Base-by-base conservation (phyloP, 164 flowering plant genomes). In the Sedum album region DNA sequence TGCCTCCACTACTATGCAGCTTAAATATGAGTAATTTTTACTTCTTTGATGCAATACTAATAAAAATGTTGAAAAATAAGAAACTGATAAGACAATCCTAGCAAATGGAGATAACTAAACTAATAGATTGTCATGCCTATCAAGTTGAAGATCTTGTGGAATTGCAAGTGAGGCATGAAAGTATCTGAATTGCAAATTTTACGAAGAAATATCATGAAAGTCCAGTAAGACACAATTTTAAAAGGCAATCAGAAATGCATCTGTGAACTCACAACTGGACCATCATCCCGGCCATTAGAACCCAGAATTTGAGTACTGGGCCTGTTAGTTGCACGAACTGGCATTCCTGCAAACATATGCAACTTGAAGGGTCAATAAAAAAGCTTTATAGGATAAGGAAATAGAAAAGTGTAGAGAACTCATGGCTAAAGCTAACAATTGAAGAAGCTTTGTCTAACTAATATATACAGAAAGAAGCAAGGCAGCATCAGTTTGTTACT, bases 251-350 rank as follows among this genome's bases (percentile, higher is more conserved):
- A 55, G 17, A 55, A 26, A 10, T 10, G 61, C 26, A 5, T n/a
- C 26, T 3, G 57, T 35, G 31, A 48, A 82, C 96, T 87, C 79
- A 95, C 99, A 68, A 82, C 70, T 71, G 96, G 14, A 41, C 46
- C 46, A 41, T 95, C 99, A 84, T 95, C 99, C 75, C 99, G 99
- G 51, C 99, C 97, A 84, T 89, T 90, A 69, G 89, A 85, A 49
- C 97, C 99, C 48, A 92, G 76, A 55, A 89, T 71, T 68, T 95
- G 99, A 28, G 94, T 79, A 21, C 94, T 96, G 70, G 99, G 99
- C 75, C 99, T 86, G 82, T 85, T 90, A 39, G 85, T 84, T 17
- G 87, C 90, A 66, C 99, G 88, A 69, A 92, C 82, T 15, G 88
- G 78, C 65, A 84, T 73, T 77, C 89, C 99, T 95, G 77, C 48